A percentile compares a stretch with the other conserved stretches of the same genome.
phyloP scores from a whole-genome alignment of 441 rosid species.

The Pelargonium citronellum region DNA sequence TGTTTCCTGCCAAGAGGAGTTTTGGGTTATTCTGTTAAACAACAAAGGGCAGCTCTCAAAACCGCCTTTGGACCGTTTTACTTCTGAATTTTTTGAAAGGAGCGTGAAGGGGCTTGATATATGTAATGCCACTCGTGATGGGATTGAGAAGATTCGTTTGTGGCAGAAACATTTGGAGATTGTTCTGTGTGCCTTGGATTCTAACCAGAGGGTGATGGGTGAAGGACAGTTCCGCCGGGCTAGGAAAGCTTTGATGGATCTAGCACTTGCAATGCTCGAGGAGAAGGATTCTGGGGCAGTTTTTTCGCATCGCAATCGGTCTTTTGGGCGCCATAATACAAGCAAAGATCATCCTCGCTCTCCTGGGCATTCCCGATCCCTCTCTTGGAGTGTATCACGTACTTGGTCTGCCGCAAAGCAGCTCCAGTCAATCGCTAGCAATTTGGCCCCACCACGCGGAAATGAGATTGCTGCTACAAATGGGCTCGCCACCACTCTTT shows the following conservation, averaged over 20 bases:
- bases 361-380: slow-evolving; percentile 35
- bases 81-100: slow-evolving; percentile 34
- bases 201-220: slow-evolving; percentile 24
- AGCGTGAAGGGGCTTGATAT: slow-evolving; percentile 39
- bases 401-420: slow-evolving; percentile 44
- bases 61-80: slow-evolving; percentile 27
- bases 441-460: slow-evolving; percentile 28
- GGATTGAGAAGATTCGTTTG: slow-evolving; percentile 34
- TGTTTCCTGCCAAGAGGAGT: slow-evolving; percentile 33
- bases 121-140: slow-evolving; percentile 39
- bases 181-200: slow-evolving; percentile 31
- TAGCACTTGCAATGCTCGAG: slow-evolving; percentile 39
- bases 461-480: slow-evolving; percentile 32
- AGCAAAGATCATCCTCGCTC: slow-evolving; percentile 19
- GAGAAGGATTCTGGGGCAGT: slow-evolving; percentile 34
- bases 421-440: slow-evolving; percentile 33
- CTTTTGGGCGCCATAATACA: slow-evolving; percentile 27
- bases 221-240: slow-evolving; percentile 41
- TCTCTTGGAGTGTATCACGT: slow-evolving; percentile 41
- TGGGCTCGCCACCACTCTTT: slow-evolving; percentile 35
- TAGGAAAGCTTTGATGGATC: slow-evolving; percentile 37
- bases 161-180: slow-evolving; percentile 45
- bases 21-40: slow-evolving; percentile 30
- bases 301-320: slow-evolving; percentile 30
- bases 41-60: slow-evolving; percentile 23